Conservation (phyloP, 2,329 filamentous ascomycete species). For the Trichoderma hamatum region DNA sequence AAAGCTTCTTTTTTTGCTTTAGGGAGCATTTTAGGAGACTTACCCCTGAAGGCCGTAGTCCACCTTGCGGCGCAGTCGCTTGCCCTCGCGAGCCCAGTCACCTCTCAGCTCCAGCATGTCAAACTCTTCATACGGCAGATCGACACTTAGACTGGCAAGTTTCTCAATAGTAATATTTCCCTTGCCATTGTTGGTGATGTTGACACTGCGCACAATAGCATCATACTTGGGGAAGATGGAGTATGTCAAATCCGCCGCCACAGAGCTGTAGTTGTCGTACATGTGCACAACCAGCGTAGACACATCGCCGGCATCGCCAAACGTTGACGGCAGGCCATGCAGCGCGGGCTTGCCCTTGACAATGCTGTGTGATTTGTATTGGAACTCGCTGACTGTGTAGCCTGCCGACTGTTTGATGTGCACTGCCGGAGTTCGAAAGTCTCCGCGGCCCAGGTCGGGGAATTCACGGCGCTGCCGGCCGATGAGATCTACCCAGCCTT, state of each 20-base stretch:
- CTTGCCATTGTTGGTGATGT: conserved; percentile 61
- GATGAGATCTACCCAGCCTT: conserved; percentile 58
- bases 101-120: conserved; percentile 65
- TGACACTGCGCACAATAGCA: conserved; percentile 63
- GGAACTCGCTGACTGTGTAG: conserved; percentile 60
- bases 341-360: conserved; percentile 59
- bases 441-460: conserved; percentile 65
- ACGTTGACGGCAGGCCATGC: conserved; percentile 61
- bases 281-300: conserved; percentile 61
- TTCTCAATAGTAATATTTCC: conserved; percentile 57
- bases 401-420: conserved; percentile 62
- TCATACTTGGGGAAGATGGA: conserved; percentile 66
- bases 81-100: conserved; percentile 65
- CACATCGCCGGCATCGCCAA: conserved; percentile 58
- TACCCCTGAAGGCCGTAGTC: conserved; percentile 60
- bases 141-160: conserved; percentile 63
- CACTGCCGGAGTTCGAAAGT: conserved; percentile 64
- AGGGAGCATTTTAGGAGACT: no score
- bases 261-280: conserved; percentile 60
- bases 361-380: conserved; percentile 61
- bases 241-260: conserved; percentile 63
- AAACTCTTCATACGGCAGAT: conserved; percentile 61
- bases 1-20: no score
- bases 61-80: conserved; percentile 56
- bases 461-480: conserved; percentile 62